Evolutionary conservation across 768 basidiomycete genomes (phyloP), one percentile per base, ranked within the genome.

Genomic region (Rhizopogon vinicolor): DNA sequence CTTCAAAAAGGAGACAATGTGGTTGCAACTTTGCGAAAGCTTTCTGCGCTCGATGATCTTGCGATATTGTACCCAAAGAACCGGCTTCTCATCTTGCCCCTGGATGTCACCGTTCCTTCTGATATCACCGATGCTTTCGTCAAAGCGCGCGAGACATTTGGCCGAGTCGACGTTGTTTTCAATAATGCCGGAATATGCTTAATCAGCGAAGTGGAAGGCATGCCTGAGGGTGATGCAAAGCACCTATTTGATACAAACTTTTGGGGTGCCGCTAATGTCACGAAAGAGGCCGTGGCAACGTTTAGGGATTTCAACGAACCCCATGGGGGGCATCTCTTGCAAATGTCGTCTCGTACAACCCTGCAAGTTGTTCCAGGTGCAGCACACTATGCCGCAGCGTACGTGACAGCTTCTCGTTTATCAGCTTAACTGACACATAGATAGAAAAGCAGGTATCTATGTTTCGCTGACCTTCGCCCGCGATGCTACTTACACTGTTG

Each of bases 151-250:
- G 62, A 66, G 29, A 60, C 58, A 13, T 80, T 78, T 62, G 77
- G 75, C 5, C 64, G 72, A 31, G 58, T 78, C 14, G 79, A 80
- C 51, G 63, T 79, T 48, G 78, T 79, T 5, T 71, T 75, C 57
- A 78, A 74, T 59, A 80, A 79, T 55, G 78, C 78, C 57, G 66
- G 57, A 41, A 59, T 58, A 41, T 64, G 57, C 7, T 52, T 71
- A 29, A 50, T 72, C 16, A 64, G 63, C 16, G 75, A 78, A 58
- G 63, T 71, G 25, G 78, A 80, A 61, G 69, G 64, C 16, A 66
- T 69, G 54, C 61, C 62, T 5, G 71, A 73, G 8, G 67, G 66
- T 3, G 64, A 59, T 1, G 75, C 72, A 12, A 64, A 71, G 25
- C 60, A 60, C 22, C 18, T 71, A 59, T 78, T 79, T 43, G 77